These are phyloP conservation scores for Tranzscheliella williamsii DNA, from an alignment of 1,284 basidiomycete species.

Conservation along the genomic window DNA sequence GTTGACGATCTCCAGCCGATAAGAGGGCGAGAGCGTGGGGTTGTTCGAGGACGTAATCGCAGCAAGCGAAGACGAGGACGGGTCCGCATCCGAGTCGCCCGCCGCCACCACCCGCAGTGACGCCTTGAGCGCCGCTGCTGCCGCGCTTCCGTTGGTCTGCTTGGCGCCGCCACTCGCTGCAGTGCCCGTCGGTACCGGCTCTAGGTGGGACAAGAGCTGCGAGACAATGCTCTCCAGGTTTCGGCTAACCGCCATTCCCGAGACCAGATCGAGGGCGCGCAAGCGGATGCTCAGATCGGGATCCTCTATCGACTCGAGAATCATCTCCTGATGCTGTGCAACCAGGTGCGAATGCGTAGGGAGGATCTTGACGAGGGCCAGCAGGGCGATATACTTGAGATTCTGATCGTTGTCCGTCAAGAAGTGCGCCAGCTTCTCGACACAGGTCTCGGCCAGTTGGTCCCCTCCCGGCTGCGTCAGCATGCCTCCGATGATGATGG, in stretches of 20 bases:
- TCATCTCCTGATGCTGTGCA: slow-evolving; percentile 87
- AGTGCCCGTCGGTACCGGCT: slow-evolving; percentile 62
- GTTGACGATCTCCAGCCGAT: slow-evolving; percentile 78
- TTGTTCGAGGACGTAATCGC: slow-evolving; percentile 42
- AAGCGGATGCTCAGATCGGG: slow-evolving; percentile 93
- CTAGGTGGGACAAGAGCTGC: slow-evolving; percentile 81
- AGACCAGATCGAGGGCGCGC: slow-evolving; percentile 88
- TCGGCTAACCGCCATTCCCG: slow-evolving; percentile 80
- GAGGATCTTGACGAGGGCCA: slow-evolving; percentile 93
- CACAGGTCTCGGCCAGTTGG: slow-evolving; percentile 80
- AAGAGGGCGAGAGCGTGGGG: slow-evolving; percentile 69
- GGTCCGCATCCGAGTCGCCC: slow-evolving; percentile 41
- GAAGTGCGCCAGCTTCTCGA: slow-evolving; percentile 90
- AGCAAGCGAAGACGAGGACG: slow-evolving; percentile 17
- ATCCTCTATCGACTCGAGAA: slow-evolving; percentile 86
- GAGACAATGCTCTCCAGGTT: slow-evolving; percentile 87
- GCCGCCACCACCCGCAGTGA: slow-evolving; percentile 64
- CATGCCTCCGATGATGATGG: slow-evolving; percentile 97
- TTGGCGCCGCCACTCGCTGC: background rate
- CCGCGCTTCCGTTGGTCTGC: slow-evolving; percentile 54
- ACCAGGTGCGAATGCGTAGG: slow-evolving; percentile 88
- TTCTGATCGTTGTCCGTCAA: slow-evolving; percentile 94
- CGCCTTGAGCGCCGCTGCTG: slow-evolving; percentile 62
- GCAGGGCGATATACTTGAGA: slow-evolving; percentile 87
- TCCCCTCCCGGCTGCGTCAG: slow-evolving; percentile 65